Percentiles rank a stretch among this genome's conserved stretches.
Conservation (phyloP, 805 yeast species). For the Saccharomyces paradoxus region DNA sequence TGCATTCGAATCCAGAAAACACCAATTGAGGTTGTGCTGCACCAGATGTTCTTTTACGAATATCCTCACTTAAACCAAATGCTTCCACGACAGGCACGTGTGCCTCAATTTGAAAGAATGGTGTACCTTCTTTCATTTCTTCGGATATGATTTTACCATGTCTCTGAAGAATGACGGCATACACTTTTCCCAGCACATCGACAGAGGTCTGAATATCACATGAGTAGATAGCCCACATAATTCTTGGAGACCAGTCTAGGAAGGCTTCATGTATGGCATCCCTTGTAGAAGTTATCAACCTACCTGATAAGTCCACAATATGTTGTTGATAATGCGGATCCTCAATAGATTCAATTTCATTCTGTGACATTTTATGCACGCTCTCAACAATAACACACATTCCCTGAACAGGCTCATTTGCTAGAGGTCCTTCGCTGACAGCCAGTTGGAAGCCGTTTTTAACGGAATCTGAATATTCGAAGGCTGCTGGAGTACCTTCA, state of each 20-base stretch:
- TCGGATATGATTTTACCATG: slow-evolving; percentile 81
- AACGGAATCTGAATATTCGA: slow-evolving; percentile 52
- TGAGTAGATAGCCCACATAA: slow-evolving; percentile 84
- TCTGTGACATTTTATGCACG: slow-evolving; percentile 28
- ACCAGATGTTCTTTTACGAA: slow-evolving; percentile 87
- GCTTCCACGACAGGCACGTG: slow-evolving; percentile 90
- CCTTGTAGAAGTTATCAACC: slow-evolving; percentile 63
- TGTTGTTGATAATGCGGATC: slow-evolving; percentile 21
- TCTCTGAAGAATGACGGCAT: slow-evolving; percentile 84
- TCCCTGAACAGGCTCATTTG: slow-evolving; percentile 83
- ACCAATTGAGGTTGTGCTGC: slow-evolving; percentile 95
- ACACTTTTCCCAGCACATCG: slow-evolving; percentile 91
- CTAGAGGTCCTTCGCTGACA: slow-evolving; percentile 75
- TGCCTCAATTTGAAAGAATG: slow-evolving; percentile 83
- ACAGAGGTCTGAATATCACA: slow-evolving; percentile 94
- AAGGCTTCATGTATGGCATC: slow-evolving; percentile 65
- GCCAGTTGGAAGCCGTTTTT: slow-evolving; percentile 82
- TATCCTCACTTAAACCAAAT: slow-evolving; percentile 93
- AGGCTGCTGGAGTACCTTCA: slow-evolving; percentile 11
- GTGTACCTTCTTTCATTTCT: slow-evolving; percentile 97
- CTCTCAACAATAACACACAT: slow-evolving; percentile 47
- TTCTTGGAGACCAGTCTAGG: slow-evolving; percentile 77
- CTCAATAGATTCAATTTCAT: slow-evolving; percentile 19
- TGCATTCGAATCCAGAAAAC: slow-evolving; percentile 77
- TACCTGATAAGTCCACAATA: slow-evolving; percentile 52